Evolutionary conservation across 164 flowering plant species (phyloP).

Genomic region (Euptelea pleiosperma): DNA sequence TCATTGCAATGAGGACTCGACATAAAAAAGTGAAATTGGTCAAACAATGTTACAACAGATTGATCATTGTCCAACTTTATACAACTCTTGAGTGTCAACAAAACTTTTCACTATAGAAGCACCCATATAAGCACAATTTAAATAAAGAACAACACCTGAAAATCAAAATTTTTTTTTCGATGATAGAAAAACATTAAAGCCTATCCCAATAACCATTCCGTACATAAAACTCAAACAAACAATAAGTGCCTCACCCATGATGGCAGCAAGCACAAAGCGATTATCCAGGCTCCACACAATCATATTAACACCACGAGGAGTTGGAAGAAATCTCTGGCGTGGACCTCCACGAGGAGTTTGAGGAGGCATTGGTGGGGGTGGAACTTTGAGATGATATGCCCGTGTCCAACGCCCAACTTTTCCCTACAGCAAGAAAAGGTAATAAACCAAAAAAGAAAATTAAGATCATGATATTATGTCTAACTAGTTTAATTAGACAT

Average conservation of each 20-base stretch:
- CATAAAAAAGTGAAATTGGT: too few species aligned
- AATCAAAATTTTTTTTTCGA: too few species aligned
- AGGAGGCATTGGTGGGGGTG: conserved; percentile 97
- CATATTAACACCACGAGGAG: conserved; percentile 99
- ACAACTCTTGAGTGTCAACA: too few species aligned
- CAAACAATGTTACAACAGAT: too few species aligned
- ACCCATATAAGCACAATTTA: too few species aligned
- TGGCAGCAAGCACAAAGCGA: conserved; percentile 99
- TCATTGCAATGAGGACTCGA: too few species aligned
- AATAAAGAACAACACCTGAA: too few species aligned
- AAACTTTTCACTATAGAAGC: too few species aligned
- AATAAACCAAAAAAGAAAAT: conserved; percentile 1
- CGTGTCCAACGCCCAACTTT: conserved; percentile 85
- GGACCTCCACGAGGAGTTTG: conserved; percentile 95
- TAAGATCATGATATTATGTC: too few species aligned
- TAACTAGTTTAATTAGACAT: too few species aligned
- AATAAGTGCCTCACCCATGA: conserved; percentile 65
- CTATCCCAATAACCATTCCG: not conserved
- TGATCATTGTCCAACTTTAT: too few species aligned
- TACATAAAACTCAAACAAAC: too few species aligned
- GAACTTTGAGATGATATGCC: conserved; percentile 96
- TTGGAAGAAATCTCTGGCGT: conserved; percentile 88
- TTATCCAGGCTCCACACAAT: conserved; percentile 98
- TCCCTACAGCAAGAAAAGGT: conserved; percentile 40
- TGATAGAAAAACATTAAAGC: not conserved